These are phyloP conservation scores for Vitis amurensis DNA, from an alignment of 164 flowering plant genomes.

Conservation along the genomic window DNA sequence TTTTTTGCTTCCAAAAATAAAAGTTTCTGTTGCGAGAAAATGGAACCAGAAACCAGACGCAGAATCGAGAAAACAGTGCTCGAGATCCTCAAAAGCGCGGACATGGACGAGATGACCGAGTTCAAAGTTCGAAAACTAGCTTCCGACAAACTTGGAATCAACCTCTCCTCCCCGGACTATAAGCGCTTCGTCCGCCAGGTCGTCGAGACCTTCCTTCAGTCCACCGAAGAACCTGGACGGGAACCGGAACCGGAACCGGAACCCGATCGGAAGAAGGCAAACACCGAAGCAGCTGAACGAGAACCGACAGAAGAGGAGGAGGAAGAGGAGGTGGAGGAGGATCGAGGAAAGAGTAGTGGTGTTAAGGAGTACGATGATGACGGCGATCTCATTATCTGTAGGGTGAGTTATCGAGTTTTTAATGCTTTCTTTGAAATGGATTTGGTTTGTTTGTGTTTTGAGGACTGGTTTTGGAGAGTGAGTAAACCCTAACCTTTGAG, in stretches of 20 bases:
- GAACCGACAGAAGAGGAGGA: conserved; percentile 22
- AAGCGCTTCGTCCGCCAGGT: conserved; percentile 51
- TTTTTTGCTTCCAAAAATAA: no score
- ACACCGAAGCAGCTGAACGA: conserved; percentile 11
- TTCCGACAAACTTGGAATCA: conserved; percentile 51
- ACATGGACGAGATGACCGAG: conserved; percentile 69
- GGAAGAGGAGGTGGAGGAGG: conserved; percentile 20
- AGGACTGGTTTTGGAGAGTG: background rate
- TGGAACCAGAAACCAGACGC: conserved; percentile 38
- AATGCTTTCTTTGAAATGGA: background rate
- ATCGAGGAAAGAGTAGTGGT: conserved; percentile 2
- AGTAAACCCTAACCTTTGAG: no score
- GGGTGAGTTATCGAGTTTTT: conserved; percentile 34
- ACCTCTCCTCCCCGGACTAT: conserved; percentile 45
- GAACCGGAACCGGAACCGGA: conserved; percentile 19
- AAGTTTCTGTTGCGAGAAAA: conserved; percentile 1
- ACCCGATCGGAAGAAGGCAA: conserved; percentile 2
- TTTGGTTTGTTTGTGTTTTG: conserved; percentile 6
- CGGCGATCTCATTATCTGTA: conserved; percentile 83
- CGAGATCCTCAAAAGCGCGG: conserved; percentile 46
- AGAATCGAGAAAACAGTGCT: conserved; percentile 51
- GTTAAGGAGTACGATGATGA: conserved; percentile 70
- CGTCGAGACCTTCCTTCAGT: conserved; percentile 54
- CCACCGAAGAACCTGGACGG: conserved; percentile 14
- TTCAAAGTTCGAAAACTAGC: conserved; percentile 56